These are phyloP conservation scores for Neurospora terricola DNA, from an alignment of 495 filamentous ascomycete species.

Conservation along the genomic window DNA sequence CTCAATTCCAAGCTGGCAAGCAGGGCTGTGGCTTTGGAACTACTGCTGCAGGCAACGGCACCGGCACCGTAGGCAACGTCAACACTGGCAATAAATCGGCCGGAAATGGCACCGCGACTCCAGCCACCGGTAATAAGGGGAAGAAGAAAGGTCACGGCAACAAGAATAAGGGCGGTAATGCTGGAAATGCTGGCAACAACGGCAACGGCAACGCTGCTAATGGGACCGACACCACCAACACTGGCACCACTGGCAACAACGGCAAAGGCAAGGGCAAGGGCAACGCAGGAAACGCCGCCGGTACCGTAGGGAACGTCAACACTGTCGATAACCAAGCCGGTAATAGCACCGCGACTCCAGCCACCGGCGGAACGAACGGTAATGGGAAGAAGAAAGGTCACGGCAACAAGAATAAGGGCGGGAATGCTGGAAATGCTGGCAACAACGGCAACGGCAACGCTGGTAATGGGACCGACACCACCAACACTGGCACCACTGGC, in stretches of 20 bases:
- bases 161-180: not conserved
- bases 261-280: not conserved
- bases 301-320: not conserved
- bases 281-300: not conserved
- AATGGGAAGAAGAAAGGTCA: not conserved
- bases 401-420: no score
- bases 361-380: not conserved
- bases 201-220: not conserved
- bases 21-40: constrained; percentile 21
- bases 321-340: not conserved
- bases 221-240: not conserved
- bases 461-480: not conserved
- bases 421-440: not conserved
- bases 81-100: not conserved
- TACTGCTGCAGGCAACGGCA: not conserved
- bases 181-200: not conserved
- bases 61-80: not conserved
- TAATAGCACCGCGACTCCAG: not conserved
- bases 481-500: not conserved
- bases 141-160: not conserved
- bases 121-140: not conserved
- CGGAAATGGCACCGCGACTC: not conserved
- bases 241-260: not conserved
- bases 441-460: not conserved
- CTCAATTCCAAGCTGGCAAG: constrained; percentile 20